A percentile compares a stretch with the other conserved stretches of the same genome.
These are phyloP conservation scores for Selaginella moellendorffii DNA, from an alignment of 75 land plant species.

Conservation along the genomic window DNA sequence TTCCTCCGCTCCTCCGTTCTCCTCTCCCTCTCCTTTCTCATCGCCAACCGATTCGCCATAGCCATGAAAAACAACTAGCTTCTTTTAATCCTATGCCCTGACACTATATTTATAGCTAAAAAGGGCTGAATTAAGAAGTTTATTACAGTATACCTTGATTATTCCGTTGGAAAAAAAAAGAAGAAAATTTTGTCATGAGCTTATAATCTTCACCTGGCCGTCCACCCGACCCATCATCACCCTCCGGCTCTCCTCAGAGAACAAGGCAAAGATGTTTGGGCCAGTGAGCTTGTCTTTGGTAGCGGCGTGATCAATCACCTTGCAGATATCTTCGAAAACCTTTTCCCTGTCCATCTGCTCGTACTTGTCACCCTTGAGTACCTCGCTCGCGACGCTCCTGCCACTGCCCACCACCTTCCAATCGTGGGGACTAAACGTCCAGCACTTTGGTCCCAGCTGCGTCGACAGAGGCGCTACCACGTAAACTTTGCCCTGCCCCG, in stretches of 20 bases:
- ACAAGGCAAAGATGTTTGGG: not conserved
- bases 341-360: not conserved
- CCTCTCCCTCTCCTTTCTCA: too few relatives aligned
- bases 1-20: too few relatives aligned
- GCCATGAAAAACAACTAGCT: too few relatives aligned
- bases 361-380: not conserved
- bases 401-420: not conserved
- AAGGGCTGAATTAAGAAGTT: too few relatives aligned
- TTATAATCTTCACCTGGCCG: not conserved
- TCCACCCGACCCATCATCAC: not conserved
- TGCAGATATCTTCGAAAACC: not conserved
- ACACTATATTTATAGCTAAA: too few relatives aligned
- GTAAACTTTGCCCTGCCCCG: not conserved
- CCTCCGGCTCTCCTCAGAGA: not conserved
- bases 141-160: too few relatives aligned
- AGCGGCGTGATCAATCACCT: not conserved
- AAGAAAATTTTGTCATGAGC: too few relatives aligned
- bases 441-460: not conserved
- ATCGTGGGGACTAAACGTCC: not conserved
- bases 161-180: too few relatives aligned
- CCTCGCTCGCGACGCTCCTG: not conserved
- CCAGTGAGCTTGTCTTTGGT: not conserved
- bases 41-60: too few relatives aligned
- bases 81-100: too few relatives aligned
- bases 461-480: not conserved